These are phyloP conservation scores for Penicillium steckii DNA, from an alignment of 495 filamentous ascomycete species.

Conservation along the genomic window DNA sequence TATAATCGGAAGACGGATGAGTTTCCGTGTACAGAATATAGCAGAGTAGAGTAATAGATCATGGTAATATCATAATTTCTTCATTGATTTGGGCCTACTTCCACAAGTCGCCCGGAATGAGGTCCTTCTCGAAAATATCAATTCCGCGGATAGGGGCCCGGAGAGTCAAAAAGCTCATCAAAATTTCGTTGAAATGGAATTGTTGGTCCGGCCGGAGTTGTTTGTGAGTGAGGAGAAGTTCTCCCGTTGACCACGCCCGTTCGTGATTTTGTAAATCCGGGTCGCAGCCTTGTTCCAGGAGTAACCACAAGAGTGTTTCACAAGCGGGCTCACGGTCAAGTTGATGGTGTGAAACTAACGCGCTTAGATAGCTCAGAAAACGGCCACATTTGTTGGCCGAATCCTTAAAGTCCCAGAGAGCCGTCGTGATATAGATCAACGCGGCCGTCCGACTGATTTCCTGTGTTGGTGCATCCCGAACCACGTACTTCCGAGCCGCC, in stretches of 20 bases:
- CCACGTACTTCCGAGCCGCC: constrained; percentile 39
- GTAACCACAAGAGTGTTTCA: constrained; percentile 44
- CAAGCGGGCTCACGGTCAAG: constrained; percentile 40
- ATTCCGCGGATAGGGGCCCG: constrained; percentile 31
- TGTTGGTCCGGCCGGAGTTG: constrained; percentile 40
- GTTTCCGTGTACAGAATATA: no score
- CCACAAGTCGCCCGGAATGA: constrained; percentile 1
- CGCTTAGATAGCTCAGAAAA: constrained; percentile 32
- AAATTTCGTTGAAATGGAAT: constrained; percentile 43
- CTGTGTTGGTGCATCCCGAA: constrained; percentile 33
- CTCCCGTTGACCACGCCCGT: constrained; percentile 40
- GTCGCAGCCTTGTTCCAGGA: constrained; percentile 40
- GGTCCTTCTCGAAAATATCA: constrained; percentile 35
- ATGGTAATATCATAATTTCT: background rate
- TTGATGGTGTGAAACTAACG: constrained; percentile 29
- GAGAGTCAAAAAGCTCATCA: constrained; percentile 42
- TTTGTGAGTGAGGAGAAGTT: constrained; percentile 37
- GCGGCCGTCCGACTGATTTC: constrained; percentile 41
- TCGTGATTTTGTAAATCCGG: constrained; percentile 37
- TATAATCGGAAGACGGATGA: no score
- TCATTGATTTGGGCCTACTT: background rate
- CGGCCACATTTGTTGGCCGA: constrained; percentile 32
- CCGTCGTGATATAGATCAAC: constrained; percentile 41
- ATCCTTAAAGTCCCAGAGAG: constrained; percentile 40
- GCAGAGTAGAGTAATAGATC: no score